Conservation (phyloP, 495 filamentous ascomycete genomes). For the Echria macrotheca region DNA sequence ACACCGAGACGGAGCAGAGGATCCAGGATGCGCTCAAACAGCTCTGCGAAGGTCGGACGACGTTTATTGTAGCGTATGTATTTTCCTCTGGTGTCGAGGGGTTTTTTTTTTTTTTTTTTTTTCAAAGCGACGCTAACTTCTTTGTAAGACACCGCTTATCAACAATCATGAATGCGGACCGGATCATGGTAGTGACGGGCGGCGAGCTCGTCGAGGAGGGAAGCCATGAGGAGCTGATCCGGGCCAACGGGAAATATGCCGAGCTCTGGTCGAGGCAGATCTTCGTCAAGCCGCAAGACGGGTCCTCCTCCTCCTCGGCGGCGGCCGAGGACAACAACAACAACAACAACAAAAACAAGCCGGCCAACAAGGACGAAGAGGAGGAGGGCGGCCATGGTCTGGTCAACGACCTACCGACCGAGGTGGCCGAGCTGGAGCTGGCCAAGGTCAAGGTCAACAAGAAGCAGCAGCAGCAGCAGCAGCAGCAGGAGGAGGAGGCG, state of each 20-base stretch:
- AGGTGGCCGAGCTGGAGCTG: slow-evolving; percentile 29
- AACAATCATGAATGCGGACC: slow-evolving; percentile 65
- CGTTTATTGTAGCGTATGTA: slow-evolving; percentile 59
- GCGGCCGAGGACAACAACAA: too few relatives aligned
- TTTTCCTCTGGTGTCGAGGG: too few relatives aligned
- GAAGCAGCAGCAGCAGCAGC: neutral
- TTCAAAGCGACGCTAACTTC: too few relatives aligned
- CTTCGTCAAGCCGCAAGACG: slow-evolving; percentile 46
- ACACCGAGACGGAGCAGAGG: slow-evolving; percentile 63
- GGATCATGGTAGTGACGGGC: slow-evolving; percentile 60
- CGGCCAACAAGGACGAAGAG: too few relatives aligned
- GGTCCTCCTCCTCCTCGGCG: too few relatives aligned
- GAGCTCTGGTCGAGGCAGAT: slow-evolving; percentile 59
- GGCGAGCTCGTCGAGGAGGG: slow-evolving; percentile 62
- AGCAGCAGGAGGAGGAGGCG: too few relatives aligned
- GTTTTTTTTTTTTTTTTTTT: too few relatives aligned
- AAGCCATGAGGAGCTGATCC: slow-evolving; percentile 56
- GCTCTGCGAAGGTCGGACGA: slow-evolving; percentile 53
- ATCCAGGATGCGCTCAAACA: slow-evolving; percentile 63
- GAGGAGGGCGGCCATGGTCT: slow-evolving; percentile 30
- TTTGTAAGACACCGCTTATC: slow-evolving; percentile 57
- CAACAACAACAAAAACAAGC: too few relatives aligned
- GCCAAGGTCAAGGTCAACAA: slow-evolving; percentile 28
- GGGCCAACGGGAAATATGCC: slow-evolving; percentile 52
- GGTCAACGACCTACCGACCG: slow-evolving; percentile 37